Base-by-base conservation (phyloP, 1,284 basidiomycete genomes). In the Apiotrichum akiyoshidainum region DNA sequence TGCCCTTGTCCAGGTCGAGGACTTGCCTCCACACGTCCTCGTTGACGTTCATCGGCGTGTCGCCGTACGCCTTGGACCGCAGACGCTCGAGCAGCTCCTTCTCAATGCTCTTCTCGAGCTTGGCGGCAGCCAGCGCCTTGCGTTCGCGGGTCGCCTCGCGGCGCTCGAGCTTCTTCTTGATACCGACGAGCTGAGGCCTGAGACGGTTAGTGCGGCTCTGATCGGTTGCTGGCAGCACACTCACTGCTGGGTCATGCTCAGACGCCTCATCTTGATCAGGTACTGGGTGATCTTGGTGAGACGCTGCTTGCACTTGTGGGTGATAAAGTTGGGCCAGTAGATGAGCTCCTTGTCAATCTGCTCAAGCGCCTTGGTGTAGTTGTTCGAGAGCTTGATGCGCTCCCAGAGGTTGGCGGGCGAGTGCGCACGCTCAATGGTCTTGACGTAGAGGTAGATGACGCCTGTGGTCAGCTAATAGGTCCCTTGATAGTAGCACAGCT, bases 261-360 rank as follows among this genome's bases (percentile, higher is more conserved):
- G 80, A 45, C 91, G 86, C 59, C 96, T 84, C 90, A 99, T 93
- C 82, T 97, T 96, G 79, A 99, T 98, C 63, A 99, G 84, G 74
- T 98, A 99, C 78, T 99, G 96, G 0, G 95, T 99, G 69, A 99
- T 98, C 81, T 98, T 99, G 17, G 96, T 99, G 41, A 97, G 84
- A 52, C 96, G 86, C 80, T 99, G 96, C 82, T 99, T 99, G 83
- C 95, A 97, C 80, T 98, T 98, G 82, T 99, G 96, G 59, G 92
- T 90, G 56, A 87, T 87, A 76, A 96, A 99, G 69, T 93, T 95
- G 12, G 94, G 94, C 96, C 96, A 99, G 78, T 98, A 93, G 47
- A 93, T 84, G 65, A 99, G 84, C 73, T 98, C 92, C 63, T 85
- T 85, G 82, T 99, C 96, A 69, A 97, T 94, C 91, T 96, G 93